These are phyloP conservation scores for Ustilago shanxiensis DNA, from an alignment of 1,284 basidiomycete genomes.

Conservation along the genomic window DNA sequence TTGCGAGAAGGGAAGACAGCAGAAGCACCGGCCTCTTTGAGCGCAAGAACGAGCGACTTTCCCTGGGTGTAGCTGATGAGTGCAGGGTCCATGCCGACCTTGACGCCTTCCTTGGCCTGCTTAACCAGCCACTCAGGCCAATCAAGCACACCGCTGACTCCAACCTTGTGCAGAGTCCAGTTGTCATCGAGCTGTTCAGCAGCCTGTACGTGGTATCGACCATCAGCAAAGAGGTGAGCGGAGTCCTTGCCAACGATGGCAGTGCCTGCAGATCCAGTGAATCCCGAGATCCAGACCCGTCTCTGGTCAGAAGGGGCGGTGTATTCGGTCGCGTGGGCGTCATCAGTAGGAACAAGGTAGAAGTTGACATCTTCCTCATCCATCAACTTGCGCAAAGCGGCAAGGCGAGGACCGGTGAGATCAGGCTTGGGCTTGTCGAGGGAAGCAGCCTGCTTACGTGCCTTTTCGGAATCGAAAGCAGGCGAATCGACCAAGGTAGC, in stretches of 20 bases:
- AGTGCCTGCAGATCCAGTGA: conserved; percentile 86
- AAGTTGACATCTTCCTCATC: conserved; percentile 48
- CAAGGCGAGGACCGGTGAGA: conserved; percentile 72
- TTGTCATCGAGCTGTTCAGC: conserved; percentile 80
- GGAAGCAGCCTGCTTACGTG: conserved; percentile 15
- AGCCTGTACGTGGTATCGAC: conserved; percentile 90
- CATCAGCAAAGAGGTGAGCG: conserved; percentile 80
- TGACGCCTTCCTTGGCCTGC: conserved; percentile 73
- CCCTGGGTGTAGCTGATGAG: conserved; percentile 82
- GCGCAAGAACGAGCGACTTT: conserved; percentile 26
- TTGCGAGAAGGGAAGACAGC: conserved; percentile 77
- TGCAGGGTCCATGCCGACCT: conserved; percentile 89
- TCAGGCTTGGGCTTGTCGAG: conserved; percentile 23
- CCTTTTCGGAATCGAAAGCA: conserved; percentile 19
- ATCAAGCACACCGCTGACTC: conserved; percentile 69
- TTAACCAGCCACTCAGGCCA: conserved; percentile 72
- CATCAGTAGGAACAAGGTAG: conserved; percentile 81
- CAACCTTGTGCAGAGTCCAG: conserved; percentile 82
- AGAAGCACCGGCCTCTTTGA: conserved; percentile 66
- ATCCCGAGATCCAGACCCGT: conserved; percentile 85
- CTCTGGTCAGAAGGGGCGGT: conserved; percentile 84
- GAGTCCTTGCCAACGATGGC: conserved; percentile 78
- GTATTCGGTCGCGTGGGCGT: conserved; percentile 90
- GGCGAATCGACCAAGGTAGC: conserved; percentile 35
- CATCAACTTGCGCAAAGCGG: conserved; percentile 71